Conservation (phyloP, 768 basidiomycete genomes). For the Asterophora lycoperdoides region DNA sequence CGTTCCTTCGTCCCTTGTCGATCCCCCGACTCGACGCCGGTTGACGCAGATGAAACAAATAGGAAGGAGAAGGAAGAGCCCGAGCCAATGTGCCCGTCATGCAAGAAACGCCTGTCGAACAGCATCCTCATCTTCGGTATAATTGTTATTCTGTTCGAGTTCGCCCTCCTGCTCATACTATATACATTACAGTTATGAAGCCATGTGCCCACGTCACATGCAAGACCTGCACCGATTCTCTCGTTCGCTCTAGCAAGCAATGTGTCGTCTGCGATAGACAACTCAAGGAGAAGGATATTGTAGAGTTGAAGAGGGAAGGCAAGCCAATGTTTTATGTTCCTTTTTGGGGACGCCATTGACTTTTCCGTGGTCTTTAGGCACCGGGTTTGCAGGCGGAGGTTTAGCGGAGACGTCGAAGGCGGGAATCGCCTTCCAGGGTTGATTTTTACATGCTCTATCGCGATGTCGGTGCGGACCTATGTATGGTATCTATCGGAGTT, state of each 20-base stretch:
- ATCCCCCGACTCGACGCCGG: conserved; percentile 36
- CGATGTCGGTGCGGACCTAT: background rate
- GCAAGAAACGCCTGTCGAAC: conserved; percentile 82
- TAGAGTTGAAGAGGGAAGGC: conserved; percentile 90
- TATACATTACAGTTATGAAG: conserved; percentile 61
- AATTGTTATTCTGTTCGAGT: conserved; percentile 23
- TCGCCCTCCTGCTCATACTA: background rate
- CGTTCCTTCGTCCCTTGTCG: conserved; percentile 32
- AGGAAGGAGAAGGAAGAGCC: conserved; percentile 51
- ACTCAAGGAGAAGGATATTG: conserved; percentile 65
- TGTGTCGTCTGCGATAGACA: conserved; percentile 82
- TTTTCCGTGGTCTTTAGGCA: conserved; percentile 45
- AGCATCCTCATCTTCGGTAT: conserved; percentile 64
- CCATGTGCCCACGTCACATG: conserved; percentile 91
- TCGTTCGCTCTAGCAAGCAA: conserved; percentile 72
- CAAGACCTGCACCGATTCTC: conserved; percentile 84
- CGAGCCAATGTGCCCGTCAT: conserved; percentile 80
- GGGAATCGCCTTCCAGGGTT: conserved; percentile 87
- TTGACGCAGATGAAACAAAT: conserved; percentile 31
- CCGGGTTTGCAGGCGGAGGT: conserved; percentile 94
- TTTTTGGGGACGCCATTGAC: too few relatives aligned
- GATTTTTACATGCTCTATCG: background rate
- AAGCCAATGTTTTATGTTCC: conserved; percentile 15
- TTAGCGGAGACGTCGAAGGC: conserved; percentile 80
- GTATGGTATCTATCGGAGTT: too few relatives aligned